A percentile compares a stretch with the other conserved stretches of the same genome.
Evolutionary conservation across 176 grass and related monocot genomes (phyloP).

Genomic region (Oryza australiensis): DNA sequence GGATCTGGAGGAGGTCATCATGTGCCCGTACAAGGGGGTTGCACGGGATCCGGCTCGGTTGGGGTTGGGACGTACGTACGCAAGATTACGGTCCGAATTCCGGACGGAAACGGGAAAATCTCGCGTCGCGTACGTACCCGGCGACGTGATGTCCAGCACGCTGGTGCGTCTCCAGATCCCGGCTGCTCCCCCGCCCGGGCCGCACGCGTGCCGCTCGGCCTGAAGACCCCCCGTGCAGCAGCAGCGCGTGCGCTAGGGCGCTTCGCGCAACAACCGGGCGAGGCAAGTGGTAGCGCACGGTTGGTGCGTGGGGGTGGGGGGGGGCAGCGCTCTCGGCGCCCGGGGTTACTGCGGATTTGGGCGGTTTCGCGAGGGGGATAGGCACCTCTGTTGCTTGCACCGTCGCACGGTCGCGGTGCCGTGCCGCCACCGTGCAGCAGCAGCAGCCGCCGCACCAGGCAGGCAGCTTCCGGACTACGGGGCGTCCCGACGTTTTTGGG

Average conservation of each 20-base stretch:
- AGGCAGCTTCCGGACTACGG: constrained; percentile 33
- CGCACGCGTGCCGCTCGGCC: background rate
- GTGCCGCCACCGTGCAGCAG: background rate
- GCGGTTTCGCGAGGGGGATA: constrained; percentile 42
- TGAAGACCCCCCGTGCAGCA: background rate
- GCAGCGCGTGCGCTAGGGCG: too few relatives aligned
- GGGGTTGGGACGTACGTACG: background rate
- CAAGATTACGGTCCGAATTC: background rate
- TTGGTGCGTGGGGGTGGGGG: background rate
- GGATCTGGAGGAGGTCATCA: too few relatives aligned
- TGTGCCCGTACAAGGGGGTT: background rate
- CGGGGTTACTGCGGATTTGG: constrained; percentile 29
- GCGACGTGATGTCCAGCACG: constrained; percentile 20
- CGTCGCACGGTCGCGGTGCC: constrained; percentile 1
- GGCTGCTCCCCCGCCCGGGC: constrained; percentile 25
- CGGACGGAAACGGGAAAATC: background rate
- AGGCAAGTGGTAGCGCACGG: background rate
- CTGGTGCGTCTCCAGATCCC: constrained; percentile 23
- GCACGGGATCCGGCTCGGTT: background rate
- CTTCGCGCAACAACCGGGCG: too few relatives aligned
- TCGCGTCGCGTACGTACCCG: background rate
- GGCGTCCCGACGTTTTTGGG: background rate
- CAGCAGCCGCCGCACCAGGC: background rate
- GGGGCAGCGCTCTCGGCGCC: constrained; percentile 13
- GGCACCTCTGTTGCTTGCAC: background rate